Conservation (phyloP, 2,329 filamentous ascomycete species). For the Helotiales sp. region DNA sequence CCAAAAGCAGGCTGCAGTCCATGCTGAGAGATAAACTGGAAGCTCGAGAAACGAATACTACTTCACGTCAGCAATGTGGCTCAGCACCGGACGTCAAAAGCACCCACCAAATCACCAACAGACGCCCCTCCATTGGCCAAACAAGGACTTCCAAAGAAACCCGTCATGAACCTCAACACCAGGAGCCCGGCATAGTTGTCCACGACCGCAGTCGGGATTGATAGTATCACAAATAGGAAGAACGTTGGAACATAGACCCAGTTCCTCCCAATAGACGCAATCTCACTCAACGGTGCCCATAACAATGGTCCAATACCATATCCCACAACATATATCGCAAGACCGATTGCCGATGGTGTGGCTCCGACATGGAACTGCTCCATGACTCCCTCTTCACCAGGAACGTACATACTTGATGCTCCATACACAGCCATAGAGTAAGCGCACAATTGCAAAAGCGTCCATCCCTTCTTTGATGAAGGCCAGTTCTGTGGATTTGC, state of each 20-base stretch:
- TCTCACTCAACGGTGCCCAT: slow-evolving; percentile 64
- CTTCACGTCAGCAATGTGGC: background rate
- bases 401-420: slow-evolving; percentile 46
- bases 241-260: slow-evolving; percentile 67
- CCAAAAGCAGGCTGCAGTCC: slow-evolving; percentile 20
- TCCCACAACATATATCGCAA: slow-evolving; percentile 61
- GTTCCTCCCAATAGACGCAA: slow-evolving; percentile 65
- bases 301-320: slow-evolving; percentile 63
- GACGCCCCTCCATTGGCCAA: slow-evolving; percentile 57
- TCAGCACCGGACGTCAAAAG: background rate
- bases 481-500: slow-evolving; percentile 56
- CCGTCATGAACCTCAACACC: slow-evolving; percentile 61
- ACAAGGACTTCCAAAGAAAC: slow-evolving; percentile 62
- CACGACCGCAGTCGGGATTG: slow-evolving; percentile 61
- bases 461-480: slow-evolving; percentile 41
- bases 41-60: slow-evolving; percentile 30
- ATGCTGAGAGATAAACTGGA: slow-evolving; percentile 11
- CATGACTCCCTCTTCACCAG: slow-evolving; percentile 48
- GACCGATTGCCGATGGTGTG: slow-evolving; percentile 52
- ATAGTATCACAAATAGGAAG: slow-evolving; percentile 65
- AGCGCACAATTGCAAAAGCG: slow-evolving; percentile 46
- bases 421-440: slow-evolving; percentile 59
- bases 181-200: slow-evolving; percentile 61
- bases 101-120: slow-evolving; percentile 42
- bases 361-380: slow-evolving; percentile 50